Percentiles rank a stretch among this genome's conserved stretches.
Conservation (phyloP, 2,329 filamentous ascomycete genomes). For the Hypoxylon sp. region DNA sequence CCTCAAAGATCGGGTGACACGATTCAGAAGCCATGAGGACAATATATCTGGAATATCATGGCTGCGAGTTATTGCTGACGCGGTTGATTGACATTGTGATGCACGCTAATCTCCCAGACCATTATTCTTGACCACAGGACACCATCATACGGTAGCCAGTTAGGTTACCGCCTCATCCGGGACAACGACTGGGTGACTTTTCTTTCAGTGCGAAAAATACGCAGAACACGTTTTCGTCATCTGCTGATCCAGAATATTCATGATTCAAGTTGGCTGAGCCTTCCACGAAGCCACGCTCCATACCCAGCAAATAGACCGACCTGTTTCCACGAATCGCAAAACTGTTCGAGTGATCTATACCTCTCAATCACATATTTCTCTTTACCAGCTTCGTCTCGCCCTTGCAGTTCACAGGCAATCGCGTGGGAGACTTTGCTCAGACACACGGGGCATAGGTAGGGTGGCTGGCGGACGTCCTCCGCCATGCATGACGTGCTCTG, state of each 20-base stretch:
- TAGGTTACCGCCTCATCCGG: background rate
- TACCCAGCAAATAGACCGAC: conserved; percentile 64
- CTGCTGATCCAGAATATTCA: background rate
- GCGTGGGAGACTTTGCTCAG: conserved; percentile 65
- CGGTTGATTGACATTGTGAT: background rate
- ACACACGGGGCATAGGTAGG: conserved; percentile 74
- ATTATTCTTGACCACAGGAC: background rate
- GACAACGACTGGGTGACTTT: background rate
- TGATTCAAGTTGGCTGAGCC: conserved; percentile 44
- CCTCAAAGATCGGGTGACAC: background rate
- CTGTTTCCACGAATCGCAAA: conserved; percentile 59
- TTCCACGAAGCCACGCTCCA: conserved; percentile 59
- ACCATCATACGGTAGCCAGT: background rate
- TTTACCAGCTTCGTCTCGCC: conserved; percentile 39
- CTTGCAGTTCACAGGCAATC: conserved; percentile 48
- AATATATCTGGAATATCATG: conserved; percentile 1
- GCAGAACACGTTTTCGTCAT: background rate
- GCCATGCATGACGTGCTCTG: conserved; percentile 69
- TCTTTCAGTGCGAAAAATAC: background rate
- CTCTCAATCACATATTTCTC: conserved; percentile 54
- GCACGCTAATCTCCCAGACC: background rate
- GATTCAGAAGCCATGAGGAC: background rate
- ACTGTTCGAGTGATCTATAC: conserved; percentile 58
- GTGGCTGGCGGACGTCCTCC: conserved; percentile 74
- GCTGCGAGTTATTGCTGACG: background rate